Evolutionary conservation across 2,329 filamentous ascomycete species (phyloP).

Genomic region (Aspergillus oerlinghausenensis): DNA sequence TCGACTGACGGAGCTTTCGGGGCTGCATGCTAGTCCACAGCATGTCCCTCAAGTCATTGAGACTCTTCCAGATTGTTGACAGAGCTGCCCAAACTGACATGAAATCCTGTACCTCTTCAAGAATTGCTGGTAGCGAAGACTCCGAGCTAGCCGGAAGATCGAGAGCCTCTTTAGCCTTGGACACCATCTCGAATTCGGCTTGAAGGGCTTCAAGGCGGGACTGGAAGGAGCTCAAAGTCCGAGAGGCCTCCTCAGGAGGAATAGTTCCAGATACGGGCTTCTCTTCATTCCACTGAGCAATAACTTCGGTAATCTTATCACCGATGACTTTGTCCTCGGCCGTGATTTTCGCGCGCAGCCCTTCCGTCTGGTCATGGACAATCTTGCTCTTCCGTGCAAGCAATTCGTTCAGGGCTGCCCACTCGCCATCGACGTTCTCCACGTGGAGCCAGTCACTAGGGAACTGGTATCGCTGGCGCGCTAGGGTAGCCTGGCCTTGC

Average conservation of each 20-base stretch:
- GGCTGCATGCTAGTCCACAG: constrained; percentile 96
- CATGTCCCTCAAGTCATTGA: constrained; percentile 88
- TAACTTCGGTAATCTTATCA: constrained; percentile 81
- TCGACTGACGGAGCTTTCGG: constrained; percentile 80
- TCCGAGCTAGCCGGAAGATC: constrained; percentile 78
- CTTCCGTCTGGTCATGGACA: constrained; percentile 94
- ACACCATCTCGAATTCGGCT: constrained; percentile 86
- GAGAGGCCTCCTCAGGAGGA: constrained; percentile 80
- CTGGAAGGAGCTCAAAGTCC: constrained; percentile 78
- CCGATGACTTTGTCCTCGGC: constrained; percentile 89
- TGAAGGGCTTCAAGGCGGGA: constrained; percentile 77
- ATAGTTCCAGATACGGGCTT: constrained; percentile 96
- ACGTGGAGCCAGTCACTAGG: constrained; percentile 91
- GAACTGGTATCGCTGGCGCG: constrained; percentile 89
- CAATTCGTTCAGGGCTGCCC: constrained; percentile 88
- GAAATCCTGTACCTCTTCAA: constrained; percentile 97
- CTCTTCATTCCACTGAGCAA: constrained; percentile 86
- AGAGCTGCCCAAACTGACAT: constrained; percentile 97
- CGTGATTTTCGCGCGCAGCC: constrained; percentile 85
- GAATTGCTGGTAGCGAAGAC: constrained; percentile 73
- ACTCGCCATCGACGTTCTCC: constrained; percentile 93
- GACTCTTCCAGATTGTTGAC: constrained; percentile 91
- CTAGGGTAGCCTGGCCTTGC: constrained; percentile 88
- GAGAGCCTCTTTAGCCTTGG: constrained; percentile 93
- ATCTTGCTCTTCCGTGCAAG: constrained; percentile 89